Evolutionary conservation across 1,284 basidiomycete species (phyloP).

Genomic region (Mycena sp.): DNA sequence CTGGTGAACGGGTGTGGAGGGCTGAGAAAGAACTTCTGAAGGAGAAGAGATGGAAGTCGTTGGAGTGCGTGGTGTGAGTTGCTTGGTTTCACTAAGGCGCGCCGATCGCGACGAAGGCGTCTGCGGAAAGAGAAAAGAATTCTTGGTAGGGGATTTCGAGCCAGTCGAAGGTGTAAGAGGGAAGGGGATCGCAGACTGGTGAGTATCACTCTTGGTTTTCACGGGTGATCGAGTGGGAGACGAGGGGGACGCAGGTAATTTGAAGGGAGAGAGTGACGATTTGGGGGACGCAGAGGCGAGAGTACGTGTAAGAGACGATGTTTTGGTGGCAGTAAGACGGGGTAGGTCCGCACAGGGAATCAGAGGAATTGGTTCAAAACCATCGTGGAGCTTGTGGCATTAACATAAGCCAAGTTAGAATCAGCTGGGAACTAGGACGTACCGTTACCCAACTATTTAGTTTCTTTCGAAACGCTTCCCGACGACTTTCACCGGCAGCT

Average conservation of each 20-base stretch:
- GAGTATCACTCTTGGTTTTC: constrained; percentile 32
- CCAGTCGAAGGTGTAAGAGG: constrained; percentile 16
- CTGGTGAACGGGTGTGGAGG: constrained; percentile 73
- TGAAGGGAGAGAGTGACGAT: constrained; percentile 52
- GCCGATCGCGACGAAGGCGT: constrained; percentile 56
- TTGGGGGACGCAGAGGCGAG: constrained; percentile 80
- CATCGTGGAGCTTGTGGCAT: constrained; percentile 58
- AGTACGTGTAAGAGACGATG: constrained; percentile 72
- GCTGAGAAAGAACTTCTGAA: constrained; percentile 49
- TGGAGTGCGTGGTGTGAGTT: constrained; percentile 54
- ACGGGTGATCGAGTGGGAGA: constrained; percentile 50
- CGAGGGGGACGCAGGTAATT: constrained; percentile 58
- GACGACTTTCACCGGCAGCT: constrained; percentile 67
- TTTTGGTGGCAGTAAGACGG: constrained; percentile 60
- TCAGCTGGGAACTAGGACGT: constrained; percentile 26
- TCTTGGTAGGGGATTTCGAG: constrained; percentile 50
- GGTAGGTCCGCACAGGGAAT: constrained; percentile 76
- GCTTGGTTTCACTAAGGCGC: constrained; percentile 42
- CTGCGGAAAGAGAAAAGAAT: constrained; percentile 58
- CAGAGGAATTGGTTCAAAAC: constrained; percentile 54
- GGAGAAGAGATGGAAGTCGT: constrained; percentile 49
- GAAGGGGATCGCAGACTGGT: constrained; percentile 27
- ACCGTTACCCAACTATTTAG: constrained; percentile 74
- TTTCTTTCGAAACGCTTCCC: constrained; percentile 65
- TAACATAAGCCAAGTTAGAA: constrained; percentile 17